Percentiles rank a stretch among this genome's conserved stretches.
Evolutionary conservation across 371 early-diverging fungal species (phyloP).

Genomic region (Sporodiniella umbellata): DNA sequence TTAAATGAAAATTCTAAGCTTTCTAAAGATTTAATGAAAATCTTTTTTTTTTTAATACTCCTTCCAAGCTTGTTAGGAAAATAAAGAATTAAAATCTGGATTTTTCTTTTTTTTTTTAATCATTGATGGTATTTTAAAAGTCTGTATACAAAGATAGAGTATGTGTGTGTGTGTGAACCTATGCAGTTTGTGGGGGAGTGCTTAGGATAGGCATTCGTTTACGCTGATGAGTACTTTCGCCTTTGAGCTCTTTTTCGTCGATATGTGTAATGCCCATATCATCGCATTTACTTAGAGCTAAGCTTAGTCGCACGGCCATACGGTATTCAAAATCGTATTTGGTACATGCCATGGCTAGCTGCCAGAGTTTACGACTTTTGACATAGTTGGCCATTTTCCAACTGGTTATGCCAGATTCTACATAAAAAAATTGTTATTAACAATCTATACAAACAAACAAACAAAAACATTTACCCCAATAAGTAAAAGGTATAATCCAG

Average conservation of each 20-base stretch:
- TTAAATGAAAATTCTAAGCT: too few relatives aligned
- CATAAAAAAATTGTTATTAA: too few relatives aligned
- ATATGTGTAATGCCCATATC: conserved; percentile 33
- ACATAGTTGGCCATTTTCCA: conserved; percentile 47
- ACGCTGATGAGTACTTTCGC: conserved; percentile 34
- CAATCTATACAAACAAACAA: too few relatives aligned
- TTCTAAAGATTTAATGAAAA: too few relatives aligned
- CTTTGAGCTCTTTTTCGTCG: conserved; percentile 25
- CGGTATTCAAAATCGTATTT: conserved; percentile 66
- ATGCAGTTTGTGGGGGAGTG: neutral
- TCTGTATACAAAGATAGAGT: too few relatives aligned
- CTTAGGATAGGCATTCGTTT: conserved; percentile 42
- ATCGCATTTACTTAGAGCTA: conserved; percentile 41
- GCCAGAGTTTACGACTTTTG: conserved; percentile 52
- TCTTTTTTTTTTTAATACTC: too few relatives aligned
- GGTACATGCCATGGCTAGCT: conserved; percentile 46
- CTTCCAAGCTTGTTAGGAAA: too few relatives aligned
- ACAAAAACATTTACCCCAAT: conserved; percentile 65
- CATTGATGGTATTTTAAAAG: too few relatives aligned
- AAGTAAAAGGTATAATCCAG: conserved; percentile 65
- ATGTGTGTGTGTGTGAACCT: too few relatives aligned
- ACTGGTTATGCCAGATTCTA: conserved; percentile 59
- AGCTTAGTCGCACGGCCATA: conserved; percentile 43
- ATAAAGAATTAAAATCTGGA: too few relatives aligned
- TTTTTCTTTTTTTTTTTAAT: too few relatives aligned